Evolutionary conservation across 192 early-diverging fungal genomes (phyloP).

Genomic region (Umbelopsis ramanniana): DNA sequence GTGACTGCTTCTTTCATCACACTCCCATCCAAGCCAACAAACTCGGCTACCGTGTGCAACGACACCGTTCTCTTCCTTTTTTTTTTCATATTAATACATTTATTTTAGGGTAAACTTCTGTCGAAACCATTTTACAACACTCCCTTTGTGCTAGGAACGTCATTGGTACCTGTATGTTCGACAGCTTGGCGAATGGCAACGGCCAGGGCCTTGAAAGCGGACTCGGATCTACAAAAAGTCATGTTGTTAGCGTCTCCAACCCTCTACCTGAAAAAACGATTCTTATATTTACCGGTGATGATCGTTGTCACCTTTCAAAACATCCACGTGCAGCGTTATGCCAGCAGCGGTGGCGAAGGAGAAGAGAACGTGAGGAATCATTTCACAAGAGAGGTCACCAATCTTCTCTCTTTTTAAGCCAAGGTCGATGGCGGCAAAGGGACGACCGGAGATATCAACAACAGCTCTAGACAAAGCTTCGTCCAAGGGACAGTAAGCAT

Average conservation of each 20-base stretch:
- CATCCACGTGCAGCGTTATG: conserved; percentile 97
- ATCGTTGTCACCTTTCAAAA: conserved; percentile 93
- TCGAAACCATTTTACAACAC: conserved; percentile 56
- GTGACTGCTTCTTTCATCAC: no score
- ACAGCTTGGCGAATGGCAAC: conserved; percentile 89
- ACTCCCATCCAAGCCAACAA: no score
- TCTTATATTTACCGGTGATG: conserved; percentile 83
- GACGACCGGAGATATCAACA: conserved; percentile 96
- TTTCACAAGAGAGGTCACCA: conserved; percentile 90
- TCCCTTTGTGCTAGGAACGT: conserved; percentile 97
- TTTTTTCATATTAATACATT: not conserved
- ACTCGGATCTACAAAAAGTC: conserved; percentile 73
- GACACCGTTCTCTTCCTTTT: no score
- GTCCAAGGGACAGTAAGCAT: conserved; percentile 94
- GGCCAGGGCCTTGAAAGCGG: conserved; percentile 98
- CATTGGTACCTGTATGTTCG: conserved; percentile 80
- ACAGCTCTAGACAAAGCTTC: conserved; percentile 96
- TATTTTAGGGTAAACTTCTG: not conserved
- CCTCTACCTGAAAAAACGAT: not conserved
- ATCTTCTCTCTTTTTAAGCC: conserved; percentile 92
- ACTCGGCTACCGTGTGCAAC: no score
- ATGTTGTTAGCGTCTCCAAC: not conserved
- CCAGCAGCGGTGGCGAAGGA: conserved; percentile 91
- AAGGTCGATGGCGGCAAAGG: conserved; percentile 80
- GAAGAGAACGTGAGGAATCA: conserved; percentile 97